Base-by-base conservation (phyloP, 108 stramenopile genomes). In the Conticribra guillardii region DNA sequence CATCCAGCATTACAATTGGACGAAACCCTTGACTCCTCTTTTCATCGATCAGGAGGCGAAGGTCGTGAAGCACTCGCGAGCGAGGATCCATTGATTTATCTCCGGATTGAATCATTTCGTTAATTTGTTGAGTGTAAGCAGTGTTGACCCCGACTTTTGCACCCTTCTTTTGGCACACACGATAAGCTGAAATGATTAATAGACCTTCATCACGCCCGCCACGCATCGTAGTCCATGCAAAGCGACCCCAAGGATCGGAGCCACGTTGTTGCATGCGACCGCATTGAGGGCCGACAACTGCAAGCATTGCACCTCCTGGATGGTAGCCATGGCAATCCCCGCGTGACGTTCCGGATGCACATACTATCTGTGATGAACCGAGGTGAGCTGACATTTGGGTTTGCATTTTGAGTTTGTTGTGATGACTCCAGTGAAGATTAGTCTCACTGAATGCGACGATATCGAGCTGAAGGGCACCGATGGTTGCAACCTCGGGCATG, bases 121-220 rank as follows among this genome's bases (percentile, higher is more conserved):
- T n/a, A n/a, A n/a, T n/a, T n/a, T n/a, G n/a, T n/a, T n/a, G n/a
- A n/a, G n/a, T n/a, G n/a, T n/a, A n/a, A n/a, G n/a, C n/a, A n/a
- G n/a, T n/a, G n/a, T n/a, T n/a, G n/a, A n/a, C n/a, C n/a, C n/a
- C n/a, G n/a, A n/a, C n/a, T n/a, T n/a, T n/a, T n/a, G n/a, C n/a
- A n/a, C n/a, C n/a, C n/a, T n/a, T n/a, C n/a, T n/a, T n/a, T n/a
- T n/a, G n/a, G n/a, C n/a, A n/a, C n/a, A n/a, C n/a, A n/a, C n/a
- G n/a, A n/a, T n/a, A n/a, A n/a, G n/a, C n/a, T n/a, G n/a, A n/a
- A n/a, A n/a, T n/a, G n/a, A n/a, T n/a, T n/a, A 47, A n/a, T 23
- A 62, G 45, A 23, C 60, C 60, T 47, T 59, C 57, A 37, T 37
- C 57, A 28, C 33, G 23, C 8, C 21, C 7, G 3, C 57, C 57